These are phyloP conservation scores for Boeremia exigua DNA, from an alignment of 2,329 filamentous ascomycete genomes.

Conservation along the genomic window DNA sequence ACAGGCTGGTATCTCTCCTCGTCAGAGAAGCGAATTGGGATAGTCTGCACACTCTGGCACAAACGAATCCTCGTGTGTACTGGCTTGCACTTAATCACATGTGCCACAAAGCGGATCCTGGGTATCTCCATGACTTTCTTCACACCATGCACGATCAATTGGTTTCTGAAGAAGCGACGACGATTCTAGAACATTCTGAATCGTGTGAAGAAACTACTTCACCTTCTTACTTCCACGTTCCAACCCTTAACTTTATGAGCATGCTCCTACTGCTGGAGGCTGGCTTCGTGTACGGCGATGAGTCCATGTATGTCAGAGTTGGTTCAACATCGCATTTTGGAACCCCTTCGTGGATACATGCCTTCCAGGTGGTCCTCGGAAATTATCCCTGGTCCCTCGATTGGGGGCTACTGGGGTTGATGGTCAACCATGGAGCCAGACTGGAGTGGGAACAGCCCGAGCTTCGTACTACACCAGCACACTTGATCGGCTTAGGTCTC, in stretches of 20 bases:
- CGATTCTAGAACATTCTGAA: neutral
- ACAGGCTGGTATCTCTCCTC: no score
- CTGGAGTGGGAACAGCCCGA: neutral
- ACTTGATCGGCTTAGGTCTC: neutral
- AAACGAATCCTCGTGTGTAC: no score
- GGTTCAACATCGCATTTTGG: neutral
- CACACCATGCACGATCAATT: neutral
- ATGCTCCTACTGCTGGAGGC: neutral
- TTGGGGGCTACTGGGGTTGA: neutral
- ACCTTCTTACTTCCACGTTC: neutral
- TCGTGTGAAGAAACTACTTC: no score
- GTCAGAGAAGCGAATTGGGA: no score
- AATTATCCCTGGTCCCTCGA: no score
- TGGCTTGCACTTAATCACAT: no score
- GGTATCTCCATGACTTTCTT: neutral
- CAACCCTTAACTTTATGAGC: neutral
- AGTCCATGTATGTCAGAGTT: neutral
- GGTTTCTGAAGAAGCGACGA: neutral
- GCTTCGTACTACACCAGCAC: neutral
- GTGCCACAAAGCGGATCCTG: no score
- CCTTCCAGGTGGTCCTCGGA: no score
- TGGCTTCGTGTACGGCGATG: neutral
- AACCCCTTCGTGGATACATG: neutral
- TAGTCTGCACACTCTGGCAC: no score
- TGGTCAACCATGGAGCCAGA: neutral